These are phyloP conservation scores for Xylariomycetidae sp. DNA, from an alignment of 2,329 filamentous ascomycete species.

Conservation along the genomic window DNA sequence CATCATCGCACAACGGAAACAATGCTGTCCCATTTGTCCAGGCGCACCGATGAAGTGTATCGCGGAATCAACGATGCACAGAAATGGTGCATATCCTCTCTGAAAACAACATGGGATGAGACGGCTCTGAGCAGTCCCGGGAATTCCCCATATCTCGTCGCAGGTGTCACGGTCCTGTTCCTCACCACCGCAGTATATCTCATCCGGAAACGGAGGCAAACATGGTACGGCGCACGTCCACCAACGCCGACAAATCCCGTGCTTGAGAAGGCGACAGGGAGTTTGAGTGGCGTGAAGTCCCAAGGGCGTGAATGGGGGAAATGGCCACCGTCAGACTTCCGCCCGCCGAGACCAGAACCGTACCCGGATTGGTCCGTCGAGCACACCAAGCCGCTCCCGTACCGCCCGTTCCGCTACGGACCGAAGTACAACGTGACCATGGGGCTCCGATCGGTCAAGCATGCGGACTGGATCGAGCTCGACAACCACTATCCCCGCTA, in stretches of 20 bases:
- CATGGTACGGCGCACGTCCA: conserved; percentile 9
- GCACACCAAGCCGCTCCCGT: conserved; percentile 68
- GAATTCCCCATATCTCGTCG: conserved; percentile 7
- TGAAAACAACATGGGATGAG: conserved; percentile 12
- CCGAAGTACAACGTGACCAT: conserved; percentile 74
- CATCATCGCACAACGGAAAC: too few relatives aligned
- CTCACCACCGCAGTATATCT: conserved; percentile 11
- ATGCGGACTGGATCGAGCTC: conserved; percentile 78
- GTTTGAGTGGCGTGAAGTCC: too few relatives aligned
- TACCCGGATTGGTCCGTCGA: conserved; percentile 66
- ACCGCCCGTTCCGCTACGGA: conserved; percentile 73
- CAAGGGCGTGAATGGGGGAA: conserved; percentile 20
- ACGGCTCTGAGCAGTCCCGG: conserved; percentile 3
- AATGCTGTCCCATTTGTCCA: conserved; percentile 8
- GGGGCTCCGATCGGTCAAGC: conserved; percentile 66
- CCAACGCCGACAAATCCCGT: conserved; percentile 17
- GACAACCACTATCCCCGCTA: conserved; percentile 73
- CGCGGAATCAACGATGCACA: conserved; percentile 8
- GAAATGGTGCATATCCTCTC: conserved; percentile 8
- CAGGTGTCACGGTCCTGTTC: conserved; percentile 13
- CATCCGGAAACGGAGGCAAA: conserved; percentile 11
- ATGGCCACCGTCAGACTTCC: conserved; percentile 24
- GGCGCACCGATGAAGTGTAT: conserved; percentile 9
- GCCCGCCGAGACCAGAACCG: conserved; percentile 32
- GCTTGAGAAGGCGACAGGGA: conserved; percentile 24